Conservation (phyloP, 306 rosid genomes). For the Malus orientalis region DNA sequence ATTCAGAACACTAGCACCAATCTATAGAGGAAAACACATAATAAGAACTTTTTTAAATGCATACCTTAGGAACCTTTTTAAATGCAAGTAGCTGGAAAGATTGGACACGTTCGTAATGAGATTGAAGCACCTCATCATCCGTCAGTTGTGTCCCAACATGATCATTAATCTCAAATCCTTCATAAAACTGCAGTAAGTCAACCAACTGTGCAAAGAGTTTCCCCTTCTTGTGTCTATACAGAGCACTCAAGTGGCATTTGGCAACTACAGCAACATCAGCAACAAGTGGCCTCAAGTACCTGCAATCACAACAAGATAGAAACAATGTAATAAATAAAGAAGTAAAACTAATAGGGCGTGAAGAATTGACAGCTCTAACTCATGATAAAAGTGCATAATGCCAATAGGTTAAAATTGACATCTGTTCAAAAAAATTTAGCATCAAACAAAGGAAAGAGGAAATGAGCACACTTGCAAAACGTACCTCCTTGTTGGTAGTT, state of each 20-base stretch:
- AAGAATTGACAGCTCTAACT: neutral
- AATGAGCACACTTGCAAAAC: neutral
- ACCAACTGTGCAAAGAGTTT: conserved; percentile 95
- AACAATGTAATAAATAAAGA: neutral
- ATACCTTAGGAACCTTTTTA: conserved; percentile 77
- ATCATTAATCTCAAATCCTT: conserved; percentile 94
- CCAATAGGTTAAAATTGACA: neutral
- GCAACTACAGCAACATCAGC: conserved; percentile 98
- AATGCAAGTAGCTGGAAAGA: conserved; percentile 84
- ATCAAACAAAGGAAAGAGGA: neutral
- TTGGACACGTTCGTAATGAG: conserved; percentile 76
- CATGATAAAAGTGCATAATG: neutral
- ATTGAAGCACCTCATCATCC: conserved; percentile 89
- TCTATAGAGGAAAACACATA: neutral
- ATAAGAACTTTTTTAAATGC: conserved; percentile 5
- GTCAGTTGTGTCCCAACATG: conserved; percentile 82
- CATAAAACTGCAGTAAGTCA: conserved; percentile 85
- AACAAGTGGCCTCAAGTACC: conserved; percentile 91
- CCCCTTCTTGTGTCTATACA: conserved; percentile 85
- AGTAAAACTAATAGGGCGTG: neutral
- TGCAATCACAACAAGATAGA: conserved; percentile 21
- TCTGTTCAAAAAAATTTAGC: neutral
- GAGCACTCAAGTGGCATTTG: conserved; percentile 92
- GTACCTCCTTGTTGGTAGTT: conserved; percentile 95
- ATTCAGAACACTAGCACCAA: conserved; percentile 1